A percentile compares a stretch with the other conserved stretches of the same genome.
Conservation (phyloP, 495 filamentous ascomycete species). For the Aspergillus affinis region DNA sequence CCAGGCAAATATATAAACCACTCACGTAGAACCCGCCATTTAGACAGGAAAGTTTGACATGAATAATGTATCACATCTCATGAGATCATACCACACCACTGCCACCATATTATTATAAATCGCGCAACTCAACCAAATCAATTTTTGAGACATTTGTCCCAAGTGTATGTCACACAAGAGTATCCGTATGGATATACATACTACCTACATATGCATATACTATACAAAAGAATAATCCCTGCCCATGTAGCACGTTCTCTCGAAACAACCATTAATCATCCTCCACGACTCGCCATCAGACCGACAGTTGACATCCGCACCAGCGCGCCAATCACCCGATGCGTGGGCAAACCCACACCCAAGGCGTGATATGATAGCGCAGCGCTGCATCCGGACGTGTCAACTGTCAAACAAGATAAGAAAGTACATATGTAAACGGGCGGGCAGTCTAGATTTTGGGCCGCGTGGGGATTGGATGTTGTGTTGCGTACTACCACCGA, state of each 20-base stretch:
- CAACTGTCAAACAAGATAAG: no score
- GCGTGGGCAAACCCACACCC: no score
- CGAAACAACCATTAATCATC: neutral
- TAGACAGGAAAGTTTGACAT: neutral
- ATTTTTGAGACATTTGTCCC: neutral
- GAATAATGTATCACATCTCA: neutral
- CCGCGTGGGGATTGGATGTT: no score
- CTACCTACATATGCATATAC: neutral
- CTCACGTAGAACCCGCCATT: neutral
- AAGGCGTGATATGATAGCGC: no score
- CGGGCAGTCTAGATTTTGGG: no score
- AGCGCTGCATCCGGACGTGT: no score
- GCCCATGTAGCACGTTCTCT: neutral
- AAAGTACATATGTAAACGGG: no score
- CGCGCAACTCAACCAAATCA: neutral
- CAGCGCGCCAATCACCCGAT: neutral
- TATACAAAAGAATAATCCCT: no score
- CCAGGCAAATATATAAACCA: neutral
- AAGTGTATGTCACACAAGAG: no score
- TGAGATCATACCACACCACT: no score
- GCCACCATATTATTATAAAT: neutral
- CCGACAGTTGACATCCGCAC: neutral
- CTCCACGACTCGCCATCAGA: neutral
- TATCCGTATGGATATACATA: no score
- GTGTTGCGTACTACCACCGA: no score